Evolutionary conservation across 495 filamentous ascomycete genomes (phyloP), one percentile per base, ranked within the genome.

Genomic region (Penicillium psychrofluorescens): DNA sequence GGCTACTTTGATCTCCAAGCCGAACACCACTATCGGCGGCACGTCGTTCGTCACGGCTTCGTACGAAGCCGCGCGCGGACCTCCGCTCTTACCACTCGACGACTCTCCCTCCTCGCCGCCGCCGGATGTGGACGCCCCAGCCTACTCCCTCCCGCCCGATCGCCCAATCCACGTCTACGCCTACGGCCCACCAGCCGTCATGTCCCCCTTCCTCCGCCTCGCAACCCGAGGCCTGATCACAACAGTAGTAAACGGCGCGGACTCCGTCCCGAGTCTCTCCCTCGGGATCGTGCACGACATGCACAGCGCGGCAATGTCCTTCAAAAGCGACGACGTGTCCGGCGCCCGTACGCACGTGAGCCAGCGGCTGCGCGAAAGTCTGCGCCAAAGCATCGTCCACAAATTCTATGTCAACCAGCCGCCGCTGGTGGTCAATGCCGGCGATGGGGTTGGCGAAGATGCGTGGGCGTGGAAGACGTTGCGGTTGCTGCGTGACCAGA

Each of bases 121-220:
- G 22, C 4, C 22, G 22, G 6, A 22, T 22, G 22, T 4, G 22
- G 6, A 22, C 22, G 22, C 42, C 13, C 43, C 43, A 41, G 40
- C 54, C 38, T 70, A 79, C 41, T 75, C 66, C 35, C 75, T 87
- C 5, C 87, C 82, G 13, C 50, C 78, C 0, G 78, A 79, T 36
- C 75, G 86, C 8, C 83, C 79, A 36, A 82, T 88, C 33, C 85
- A 87, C 55, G 85, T 87, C 38, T 91, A 85, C 60, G 83, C 85
- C 31, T 90, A 86, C 55, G 86, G 86, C 3, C 83, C 86, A 8
- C 84, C 86, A 8, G 77, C 82, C 2, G 81, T 79, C 36, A 77
- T 90, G 68, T 89, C 83, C 1, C 76, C 83, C 0, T 77, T 81
- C n/a, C 71, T 90, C 5, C 77, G 83, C 33, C 74, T 77, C 38